These are phyloP conservation scores for Solanum phureja DNA, from an alignment of 257 asterid species.

Conservation along the genomic window DNA sequence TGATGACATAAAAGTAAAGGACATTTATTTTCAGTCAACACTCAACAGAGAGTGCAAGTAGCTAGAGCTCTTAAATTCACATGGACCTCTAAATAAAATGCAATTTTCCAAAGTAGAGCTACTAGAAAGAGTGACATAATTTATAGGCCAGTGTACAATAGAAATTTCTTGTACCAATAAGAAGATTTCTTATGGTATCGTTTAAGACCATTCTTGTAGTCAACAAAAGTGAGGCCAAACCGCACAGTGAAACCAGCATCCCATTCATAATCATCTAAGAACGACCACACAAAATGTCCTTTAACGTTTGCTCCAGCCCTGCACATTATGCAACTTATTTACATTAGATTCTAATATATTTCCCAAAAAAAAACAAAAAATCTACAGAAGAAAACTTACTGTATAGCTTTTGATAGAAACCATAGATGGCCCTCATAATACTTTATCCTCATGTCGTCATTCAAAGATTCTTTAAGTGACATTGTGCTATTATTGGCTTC, in stretches of 20 bases:
- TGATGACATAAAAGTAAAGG: background rate
- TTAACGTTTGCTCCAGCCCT: conserved; percentile 20
- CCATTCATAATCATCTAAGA: conserved; percentile 20
- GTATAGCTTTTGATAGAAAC: conserved; percentile 12
- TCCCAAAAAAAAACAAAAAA: background rate
- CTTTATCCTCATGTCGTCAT: conserved; percentile 6
- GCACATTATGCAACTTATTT: background rate
- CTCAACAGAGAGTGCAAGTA: no score
- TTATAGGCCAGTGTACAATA: background rate
- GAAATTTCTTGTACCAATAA: conserved; percentile 14
- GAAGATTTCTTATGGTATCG: conserved; percentile 12
- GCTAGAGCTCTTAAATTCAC: no score
- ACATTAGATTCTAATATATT: background rate
- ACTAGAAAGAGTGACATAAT: background rate
- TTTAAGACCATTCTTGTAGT: conserved; percentile 6
- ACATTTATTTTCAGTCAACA: background rate
- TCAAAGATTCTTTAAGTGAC: conserved; percentile 8
- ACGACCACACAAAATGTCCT: conserved; percentile 19
- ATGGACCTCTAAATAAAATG: background rate
- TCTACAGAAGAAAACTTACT: conserved; percentile 1
- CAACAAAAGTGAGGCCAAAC: conserved; percentile 13
- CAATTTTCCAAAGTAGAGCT: background rate
- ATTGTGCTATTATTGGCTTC: conserved; percentile 7
- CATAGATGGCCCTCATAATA: conserved; percentile 15
- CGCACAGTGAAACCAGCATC: conserved; percentile 19